phyloP scores from a whole-genome alignment of 2,329 filamentous ascomycete genomes.

The Gnomoniopsis smithogilvyi region DNA sequence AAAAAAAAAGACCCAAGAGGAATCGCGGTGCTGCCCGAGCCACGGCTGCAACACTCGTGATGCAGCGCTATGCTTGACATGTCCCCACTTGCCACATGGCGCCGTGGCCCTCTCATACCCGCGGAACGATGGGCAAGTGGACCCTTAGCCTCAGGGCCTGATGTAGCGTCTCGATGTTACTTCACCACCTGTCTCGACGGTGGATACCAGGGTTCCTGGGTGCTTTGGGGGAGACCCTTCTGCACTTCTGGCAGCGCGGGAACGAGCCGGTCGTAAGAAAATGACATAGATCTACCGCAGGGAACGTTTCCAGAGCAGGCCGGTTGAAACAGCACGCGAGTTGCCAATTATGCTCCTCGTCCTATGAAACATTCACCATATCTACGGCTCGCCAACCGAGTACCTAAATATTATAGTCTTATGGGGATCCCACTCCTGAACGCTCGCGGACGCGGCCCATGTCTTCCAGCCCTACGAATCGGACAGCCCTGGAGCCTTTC shows the following conservation, averaged over 20 bases:
- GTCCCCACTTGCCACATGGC: constrained; percentile 17
- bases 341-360: neutral
- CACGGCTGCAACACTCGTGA: neutral
- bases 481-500: constrained; percentile 7
- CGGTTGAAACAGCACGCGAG: constrained; percentile 4
- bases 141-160: neutral
- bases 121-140: neutral
- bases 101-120: constrained; percentile 4
- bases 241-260: neutral
- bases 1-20: neutral
- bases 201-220: neutral
- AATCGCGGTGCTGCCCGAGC: constrained; percentile 14
- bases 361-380: constrained; percentile 4
- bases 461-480: constrained; percentile 14
- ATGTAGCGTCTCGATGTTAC: neutral
- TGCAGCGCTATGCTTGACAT: constrained; percentile 4
- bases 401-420: neutral
- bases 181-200: constrained; percentile 1
- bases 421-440: neutral
- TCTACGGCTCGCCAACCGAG: neutral
- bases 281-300: neutral
- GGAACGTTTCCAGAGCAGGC: neutral
- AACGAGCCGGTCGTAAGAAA: neutral
- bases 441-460: neutral
- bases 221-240: no score